Conservation (phyloP, 108 stramenopile genomes). For the Mayamaea pseudoterrestris region DNA sequence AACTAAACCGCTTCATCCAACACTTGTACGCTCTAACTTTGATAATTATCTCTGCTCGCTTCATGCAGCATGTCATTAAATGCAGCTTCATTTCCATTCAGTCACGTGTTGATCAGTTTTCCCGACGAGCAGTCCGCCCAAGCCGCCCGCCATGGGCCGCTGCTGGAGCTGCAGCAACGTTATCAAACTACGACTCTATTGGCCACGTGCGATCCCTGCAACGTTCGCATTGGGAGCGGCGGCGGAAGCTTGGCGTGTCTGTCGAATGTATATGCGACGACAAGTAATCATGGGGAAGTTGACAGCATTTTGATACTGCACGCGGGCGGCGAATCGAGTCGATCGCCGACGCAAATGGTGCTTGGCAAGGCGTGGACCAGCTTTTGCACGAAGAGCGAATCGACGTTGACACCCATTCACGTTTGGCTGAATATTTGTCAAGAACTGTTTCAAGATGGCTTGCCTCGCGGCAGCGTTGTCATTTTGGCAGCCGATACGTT, state of each 20-base stretch:
- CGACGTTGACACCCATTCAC: conserved; percentile 36
- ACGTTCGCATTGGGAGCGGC: conserved; percentile 52
- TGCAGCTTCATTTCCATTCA: conserved; percentile 21
- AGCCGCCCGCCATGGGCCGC: conserved; percentile 15
- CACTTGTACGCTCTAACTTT: too few species aligned
- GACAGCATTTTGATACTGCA: conserved; percentile 37
- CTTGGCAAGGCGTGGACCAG: conserved; percentile 75
- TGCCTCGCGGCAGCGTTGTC: conserved; percentile 44
- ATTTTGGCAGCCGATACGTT: conserved; percentile 61
- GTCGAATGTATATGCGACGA: conserved; percentile 17
- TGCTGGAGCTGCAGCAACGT: background rate
- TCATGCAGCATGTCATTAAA: background rate
- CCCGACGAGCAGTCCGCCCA: conserved; percentile 29
- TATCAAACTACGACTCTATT: conserved; percentile 17
- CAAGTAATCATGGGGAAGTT: background rate
- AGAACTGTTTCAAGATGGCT: conserved; percentile 20
- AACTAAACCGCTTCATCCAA: too few species aligned
- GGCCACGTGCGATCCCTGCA: conserved; percentile 58
- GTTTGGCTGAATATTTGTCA: conserved; percentile 28
- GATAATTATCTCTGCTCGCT: too few species aligned
- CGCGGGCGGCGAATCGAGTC: conserved; percentile 69
- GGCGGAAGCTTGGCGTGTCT: conserved; percentile 70
- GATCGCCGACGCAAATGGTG: conserved; percentile 71
- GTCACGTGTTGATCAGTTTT: conserved; percentile 37
- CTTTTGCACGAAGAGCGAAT: conserved; percentile 21